Evolutionary conservation across 129 eudicot genomes (phyloP).

Genomic region (Daucus carota): DH1_v3.0 NC_030386.2:38386001-38386500

Average conservation of each 20-base stretch:
- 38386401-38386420: neutral
- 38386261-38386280: neutral
- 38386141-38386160: conserved; percentile 43
- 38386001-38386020: conserved; percentile 86
- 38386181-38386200: conserved; percentile 36
- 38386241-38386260: neutral
- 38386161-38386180: conserved; percentile 46
- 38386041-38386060: conserved; percentile 62
- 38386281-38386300: neutral
- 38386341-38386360: neutral
- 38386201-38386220: conserved; percentile 29
- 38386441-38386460: neutral
- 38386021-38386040: conserved; percentile 91
- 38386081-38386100: conserved; percentile 45
- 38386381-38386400: neutral
- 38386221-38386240: neutral
- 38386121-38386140: conserved; percentile 56
- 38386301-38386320: neutral
- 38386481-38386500: neutral
- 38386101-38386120: conserved; percentile 45
- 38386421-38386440: neutral
- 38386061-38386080: conserved; percentile 63
- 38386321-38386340: neutral
- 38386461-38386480: neutral
- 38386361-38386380: neutral